Base-by-base conservation (phyloP, 352 stramenopile genomes). In the Phytophthora pluvialis region DNA sequence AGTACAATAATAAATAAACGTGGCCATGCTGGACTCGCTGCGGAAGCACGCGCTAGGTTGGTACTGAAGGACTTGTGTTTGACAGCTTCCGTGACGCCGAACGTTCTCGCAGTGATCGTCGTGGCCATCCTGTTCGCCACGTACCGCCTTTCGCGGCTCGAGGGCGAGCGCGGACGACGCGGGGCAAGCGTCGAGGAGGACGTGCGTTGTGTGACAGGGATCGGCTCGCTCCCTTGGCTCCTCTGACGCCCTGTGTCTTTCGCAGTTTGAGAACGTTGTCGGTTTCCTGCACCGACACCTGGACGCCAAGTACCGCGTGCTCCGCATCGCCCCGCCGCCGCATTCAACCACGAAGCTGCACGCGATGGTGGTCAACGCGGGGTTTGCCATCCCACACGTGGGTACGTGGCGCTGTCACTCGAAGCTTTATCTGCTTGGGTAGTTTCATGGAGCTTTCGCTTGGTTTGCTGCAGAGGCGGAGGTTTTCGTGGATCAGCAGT, bases 131-230 rank as follows among this genome's bases (percentile, higher is more conserved):
- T 88, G 39, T 64, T 87, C 15, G 78, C 81, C 25, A 77, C 80
- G 35, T 91, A 86, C 52, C 81, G 86, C 13, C 76, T 93, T 38
- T 77, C 72, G 16, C 71, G 69, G 33, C 70, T 93, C 35, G 80
- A 90, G 68, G 45, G 69, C 33, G 72, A 82, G 25, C 78, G 81
- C 39, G 57, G 59, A 26, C 64, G 59, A 15, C 66, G 57, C 26
- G 58, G 59, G 28, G 51, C 43, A 26, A 56, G 51, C 13, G 62
- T 81, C 13, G 70, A 88, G 51, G 61, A 88, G 28, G 60, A 88
- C 39, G 78, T 89, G 35, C 43, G 49, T 49, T 42, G 7, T 36
- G 4, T 63, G 4, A 18, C 12, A 16, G 26, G 21, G 21, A 21
- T 21, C 26, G 3, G 15, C 9, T 18, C 7, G 4, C 21, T 59